Conservation (phyloP, 2,329 filamentous ascomycete genomes). For the Ascosphaera apis region DNA sequence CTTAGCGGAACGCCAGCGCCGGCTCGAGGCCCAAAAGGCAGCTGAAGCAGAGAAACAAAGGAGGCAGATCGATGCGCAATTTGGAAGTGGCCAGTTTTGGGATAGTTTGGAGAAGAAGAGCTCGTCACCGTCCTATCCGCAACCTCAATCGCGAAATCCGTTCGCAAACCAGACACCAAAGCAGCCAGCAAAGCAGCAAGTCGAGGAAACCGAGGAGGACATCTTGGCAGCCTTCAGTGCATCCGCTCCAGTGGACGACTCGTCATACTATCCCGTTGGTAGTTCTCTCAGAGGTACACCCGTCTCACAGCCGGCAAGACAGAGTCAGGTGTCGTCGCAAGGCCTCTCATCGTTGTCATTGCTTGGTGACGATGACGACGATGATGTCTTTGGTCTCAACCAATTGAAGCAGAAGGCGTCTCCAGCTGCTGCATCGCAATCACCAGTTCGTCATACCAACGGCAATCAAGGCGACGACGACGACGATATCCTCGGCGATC, state of each 20-base stretch:
- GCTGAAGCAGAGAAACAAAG: slow-evolving; percentile 52
- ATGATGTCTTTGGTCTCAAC: slow-evolving; percentile 70
- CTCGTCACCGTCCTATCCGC: slow-evolving; percentile 17
- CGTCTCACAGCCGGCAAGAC: no score
- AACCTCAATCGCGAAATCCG: no score
- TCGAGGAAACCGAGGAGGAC: slow-evolving; percentile 28
- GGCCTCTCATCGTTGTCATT: no score
- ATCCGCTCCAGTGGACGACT: slow-evolving; percentile 33
- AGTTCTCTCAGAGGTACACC: slow-evolving; percentile 7
- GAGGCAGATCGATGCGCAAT: slow-evolving; percentile 51
- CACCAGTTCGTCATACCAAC: slow-evolving; percentile 21
- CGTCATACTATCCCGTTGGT: slow-evolving; percentile 33
- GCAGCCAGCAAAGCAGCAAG: slow-evolving; percentile 1
- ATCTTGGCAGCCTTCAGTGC: slow-evolving; percentile 38
- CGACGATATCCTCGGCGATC: slow-evolving; percentile 38
- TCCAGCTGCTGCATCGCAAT: slow-evolving; percentile 13
- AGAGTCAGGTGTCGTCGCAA: no score
- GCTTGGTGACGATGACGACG: slow-evolving; percentile 27
- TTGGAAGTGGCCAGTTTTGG: slow-evolving; percentile 54
- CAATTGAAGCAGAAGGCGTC: slow-evolving; percentile 28
- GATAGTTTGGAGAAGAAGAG: slow-evolving; percentile 39
- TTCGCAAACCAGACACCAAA: no score
- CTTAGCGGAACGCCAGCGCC: slow-evolving; percentile 40
- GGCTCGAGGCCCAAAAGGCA: slow-evolving; percentile 51
- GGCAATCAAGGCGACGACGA: slow-evolving; percentile 30